These are phyloP conservation scores for Simplicillium aogashimaense DNA, from an alignment of 2,329 filamentous ascomycete genomes.

Conservation along the genomic window DNA sequence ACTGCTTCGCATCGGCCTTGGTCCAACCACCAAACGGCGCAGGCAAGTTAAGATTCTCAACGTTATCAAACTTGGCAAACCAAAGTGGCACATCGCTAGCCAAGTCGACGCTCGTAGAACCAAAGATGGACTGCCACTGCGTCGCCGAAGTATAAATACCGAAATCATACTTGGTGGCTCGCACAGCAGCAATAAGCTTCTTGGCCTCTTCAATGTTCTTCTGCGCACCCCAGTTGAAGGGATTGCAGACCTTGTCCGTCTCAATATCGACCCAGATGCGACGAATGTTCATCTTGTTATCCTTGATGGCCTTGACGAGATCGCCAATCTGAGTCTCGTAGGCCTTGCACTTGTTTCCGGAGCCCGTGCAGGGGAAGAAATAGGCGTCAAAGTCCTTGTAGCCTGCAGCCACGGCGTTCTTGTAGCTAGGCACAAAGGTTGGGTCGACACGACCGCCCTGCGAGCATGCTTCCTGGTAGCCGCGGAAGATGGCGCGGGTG, in stretches of 20 bases:
- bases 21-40: conserved; percentile 7
- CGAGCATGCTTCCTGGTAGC: conserved; percentile 6
- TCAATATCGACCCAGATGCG: conserved; percentile 7
- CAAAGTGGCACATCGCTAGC: conserved; percentile 5
- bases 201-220: conserved; percentile 5
- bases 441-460: conserved; percentile 6
- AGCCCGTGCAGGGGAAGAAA: conserved; percentile 6
- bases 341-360: conserved; percentile 6
- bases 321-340: conserved; percentile 4
- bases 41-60: conserved; percentile 4
- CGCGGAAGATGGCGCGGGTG: conserved; percentile 5
- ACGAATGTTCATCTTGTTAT: conserved; percentile 4
- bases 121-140: conserved; percentile 5
- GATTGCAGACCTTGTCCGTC: conserved; percentile 4
- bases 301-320: conserved; percentile 2
- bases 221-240: conserved; percentile 3
- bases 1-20: conserved; percentile 6
- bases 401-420: conserved; percentile 3
- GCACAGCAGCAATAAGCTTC: conserved; percentile 24
- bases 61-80: conserved; percentile 7
- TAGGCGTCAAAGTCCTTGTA: conserved; percentile 7
- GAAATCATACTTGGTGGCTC: conserved; percentile 1
- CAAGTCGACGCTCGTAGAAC: conserved; percentile 1
- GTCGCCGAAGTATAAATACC: conserved; percentile 5
- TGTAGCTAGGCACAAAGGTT: conserved; percentile 6